phyloP scores from a whole-genome alignment of 495 filamentous ascomycete genomes.

The Aspergillus taichungensis region DNA sequence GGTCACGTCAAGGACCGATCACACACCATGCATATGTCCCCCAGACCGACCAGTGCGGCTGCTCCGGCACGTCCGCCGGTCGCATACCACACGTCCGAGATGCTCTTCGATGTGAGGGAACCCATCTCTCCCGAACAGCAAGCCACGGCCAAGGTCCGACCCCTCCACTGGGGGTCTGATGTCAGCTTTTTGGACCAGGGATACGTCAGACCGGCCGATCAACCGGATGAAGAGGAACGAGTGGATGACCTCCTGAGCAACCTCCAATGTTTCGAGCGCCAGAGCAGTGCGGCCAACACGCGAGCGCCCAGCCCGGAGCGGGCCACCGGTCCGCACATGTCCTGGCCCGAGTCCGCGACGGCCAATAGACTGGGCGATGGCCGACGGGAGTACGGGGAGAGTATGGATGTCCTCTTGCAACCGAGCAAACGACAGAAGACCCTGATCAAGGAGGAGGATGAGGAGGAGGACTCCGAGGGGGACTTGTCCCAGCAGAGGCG shows the following conservation, averaged over 20 bases:
- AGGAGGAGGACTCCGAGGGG: slow-evolving; percentile 30
- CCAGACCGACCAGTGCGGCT: slow-evolving; percentile 9
- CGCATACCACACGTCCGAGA: slow-evolving; percentile 36
- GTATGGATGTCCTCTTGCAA: slow-evolving; percentile 18
- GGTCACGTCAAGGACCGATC: slow-evolving; percentile 11
- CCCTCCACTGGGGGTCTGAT: slow-evolving; percentile 60
- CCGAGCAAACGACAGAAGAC: slow-evolving; percentile 30
- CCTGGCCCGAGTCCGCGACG: slow-evolving; percentile 6
- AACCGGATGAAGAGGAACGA: slow-evolving; percentile 47
- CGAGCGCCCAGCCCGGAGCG: slow-evolving; percentile 49
- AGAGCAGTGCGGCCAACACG: slow-evolving; percentile 47
- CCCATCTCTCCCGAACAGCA: slow-evolving; percentile 34
- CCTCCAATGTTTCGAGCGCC: slow-evolving; percentile 45
- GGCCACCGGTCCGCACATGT: slow-evolving; percentile 8
- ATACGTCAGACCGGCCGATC: slow-evolving; percentile 44
- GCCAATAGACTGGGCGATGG: slow-evolving; percentile 4
- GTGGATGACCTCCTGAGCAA: slow-evolving; percentile 44
- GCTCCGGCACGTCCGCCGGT: slow-evolving; percentile 17
- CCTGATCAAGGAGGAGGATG: slow-evolving; percentile 26
- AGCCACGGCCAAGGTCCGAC: slow-evolving; percentile 26
- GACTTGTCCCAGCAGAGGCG: slow-evolving; percentile 33
- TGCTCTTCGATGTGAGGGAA: slow-evolving; percentile 37
- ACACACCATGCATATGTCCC: slow-evolving; percentile 4
- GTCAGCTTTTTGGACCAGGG: slow-evolving; percentile 48
- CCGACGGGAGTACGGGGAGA: slow-evolving; percentile 9